These are phyloP conservation scores for Alternaria sp. DNA, from an alignment of 2,329 filamentous ascomycete genomes.

Conservation along the genomic window DNA sequence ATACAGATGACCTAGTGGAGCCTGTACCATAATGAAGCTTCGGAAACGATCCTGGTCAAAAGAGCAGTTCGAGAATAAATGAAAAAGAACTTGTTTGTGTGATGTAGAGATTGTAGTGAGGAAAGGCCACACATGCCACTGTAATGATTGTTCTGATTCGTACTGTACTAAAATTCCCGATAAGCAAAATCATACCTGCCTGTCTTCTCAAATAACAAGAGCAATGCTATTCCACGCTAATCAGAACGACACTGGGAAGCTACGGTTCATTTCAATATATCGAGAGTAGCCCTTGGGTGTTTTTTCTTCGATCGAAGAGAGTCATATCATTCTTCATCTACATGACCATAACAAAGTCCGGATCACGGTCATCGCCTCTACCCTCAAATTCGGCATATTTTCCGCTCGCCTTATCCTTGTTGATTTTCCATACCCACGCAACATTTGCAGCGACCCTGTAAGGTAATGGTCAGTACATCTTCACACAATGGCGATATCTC, in stretches of 20 bases:
- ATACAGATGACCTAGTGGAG: too few relatives aligned
- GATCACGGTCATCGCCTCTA: slow-evolving; percentile 70
- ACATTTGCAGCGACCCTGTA: slow-evolving; percentile 67
- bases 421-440: slow-evolving; percentile 70
- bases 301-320: not conserved
- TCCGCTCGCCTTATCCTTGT: slow-evolving; percentile 67
- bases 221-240: not conserved
- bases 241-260: not conserved
- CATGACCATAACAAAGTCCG: slow-evolving; percentile 68
- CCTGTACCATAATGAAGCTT: too few relatives aligned
- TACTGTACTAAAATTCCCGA: not conserved
- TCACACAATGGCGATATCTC: not conserved
- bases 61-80: too few relatives aligned
- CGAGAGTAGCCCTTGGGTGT: not conserved
- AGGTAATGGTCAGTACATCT: not conserved
- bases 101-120: too few relatives aligned
- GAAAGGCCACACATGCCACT: too few relatives aligned
- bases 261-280: not conserved
- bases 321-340: slow-evolving; percentile 39
- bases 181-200: not conserved
- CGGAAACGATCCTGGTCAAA: too few relatives aligned
- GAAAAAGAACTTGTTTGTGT: too few relatives aligned
- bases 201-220: not conserved
- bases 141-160: too few relatives aligned
- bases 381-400: slow-evolving; percentile 67